These are phyloP conservation scores for Candida sanyiensis DNA, from an alignment of 805 yeast species.

Conservation along the genomic window DNA sequence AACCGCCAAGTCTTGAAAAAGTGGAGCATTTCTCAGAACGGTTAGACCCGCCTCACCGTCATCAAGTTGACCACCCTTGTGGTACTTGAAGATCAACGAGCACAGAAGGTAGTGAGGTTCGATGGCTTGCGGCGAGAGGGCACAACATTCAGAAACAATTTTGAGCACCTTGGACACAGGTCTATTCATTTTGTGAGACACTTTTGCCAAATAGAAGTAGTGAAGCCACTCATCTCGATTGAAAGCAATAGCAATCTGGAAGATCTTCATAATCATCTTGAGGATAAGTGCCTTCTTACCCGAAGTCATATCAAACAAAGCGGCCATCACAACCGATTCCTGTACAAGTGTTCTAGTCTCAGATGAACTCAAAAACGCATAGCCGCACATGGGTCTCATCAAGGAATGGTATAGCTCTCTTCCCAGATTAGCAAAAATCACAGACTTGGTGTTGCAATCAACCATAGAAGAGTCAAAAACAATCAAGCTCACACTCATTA, in stretches of 20 bases:
- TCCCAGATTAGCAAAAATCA: slow-evolving; percentile 50
- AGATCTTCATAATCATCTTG: slow-evolving; percentile 37
- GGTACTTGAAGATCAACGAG: slow-evolving; percentile 53
- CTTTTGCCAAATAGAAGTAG: slow-evolving; percentile 52
- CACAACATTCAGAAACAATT: slow-evolving; percentile 40
- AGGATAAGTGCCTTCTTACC: slow-evolving; percentile 15
- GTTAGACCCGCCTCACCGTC: slow-evolving; percentile 36
- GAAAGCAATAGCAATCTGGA: slow-evolving; percentile 41
- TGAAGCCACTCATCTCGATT: slow-evolving; percentile 54
- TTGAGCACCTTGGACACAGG: slow-evolving; percentile 33
- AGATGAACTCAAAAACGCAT: slow-evolving; percentile 37
- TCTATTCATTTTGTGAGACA: slow-evolving; percentile 44
- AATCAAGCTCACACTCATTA: slow-evolving; percentile 58
- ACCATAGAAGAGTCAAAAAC: slow-evolving; percentile 19
- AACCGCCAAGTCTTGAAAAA: slow-evolving; percentile 16
- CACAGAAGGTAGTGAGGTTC: slow-evolving; percentile 76
- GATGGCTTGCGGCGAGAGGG: slow-evolving; percentile 36
- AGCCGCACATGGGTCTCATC: slow-evolving; percentile 56
- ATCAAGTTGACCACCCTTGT: slow-evolving; percentile 31
- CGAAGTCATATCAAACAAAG: slow-evolving; percentile 3
- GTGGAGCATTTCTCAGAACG: slow-evolving; percentile 23
- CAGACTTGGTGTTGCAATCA: slow-evolving; percentile 33
- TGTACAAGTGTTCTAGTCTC: slow-evolving; percentile 22
- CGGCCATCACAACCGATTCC: slow-evolving; percentile 7
- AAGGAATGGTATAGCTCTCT: slow-evolving; percentile 42